Evolutionary conservation across 1,284 basidiomycete species (phyloP).

Genomic region (Ceratobasidium sp.): DNA sequence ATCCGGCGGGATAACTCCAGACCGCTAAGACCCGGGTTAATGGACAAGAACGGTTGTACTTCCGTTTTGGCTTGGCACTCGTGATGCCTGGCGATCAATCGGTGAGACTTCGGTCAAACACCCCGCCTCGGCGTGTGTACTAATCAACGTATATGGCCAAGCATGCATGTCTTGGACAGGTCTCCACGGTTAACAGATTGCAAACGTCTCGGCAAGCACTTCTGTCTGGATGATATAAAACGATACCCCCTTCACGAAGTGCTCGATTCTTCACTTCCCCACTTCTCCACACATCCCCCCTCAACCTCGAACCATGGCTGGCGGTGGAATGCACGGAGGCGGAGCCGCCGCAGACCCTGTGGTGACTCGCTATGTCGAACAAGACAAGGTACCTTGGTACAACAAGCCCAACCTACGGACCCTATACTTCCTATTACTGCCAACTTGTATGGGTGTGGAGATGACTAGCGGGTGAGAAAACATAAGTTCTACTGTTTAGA

Average conservation of each 20-base stretch:
- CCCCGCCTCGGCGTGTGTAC: slow-evolving; percentile 5
- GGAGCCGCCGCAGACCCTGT: slow-evolving; percentile 54
- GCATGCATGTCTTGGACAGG: not conserved
- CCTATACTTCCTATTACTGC: slow-evolving; percentile 65
- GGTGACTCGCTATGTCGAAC: slow-evolving; percentile 60
- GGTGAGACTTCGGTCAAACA: slow-evolving; percentile 28
- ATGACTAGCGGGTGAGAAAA: slow-evolving; percentile 67
- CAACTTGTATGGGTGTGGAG: slow-evolving; percentile 69
- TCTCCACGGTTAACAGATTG: not conserved
- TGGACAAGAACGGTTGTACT: slow-evolving; percentile 11
- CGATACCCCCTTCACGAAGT: slow-evolving; percentile 17
- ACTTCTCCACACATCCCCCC: slow-evolving; percentile 23
- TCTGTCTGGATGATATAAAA: slow-evolving; percentile 27
- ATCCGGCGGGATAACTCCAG: not conserved
- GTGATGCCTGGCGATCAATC: slow-evolving; percentile 26
- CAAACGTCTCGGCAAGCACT: slow-evolving; percentile 11
- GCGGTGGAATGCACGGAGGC: slow-evolving; percentile 32
- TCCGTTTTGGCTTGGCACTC: slow-evolving; percentile 9
- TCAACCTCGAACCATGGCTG: slow-evolving; percentile 32
- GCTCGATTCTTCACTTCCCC: slow-evolving; percentile 21
- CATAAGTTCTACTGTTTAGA: not conserved
- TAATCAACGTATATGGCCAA: not conserved
- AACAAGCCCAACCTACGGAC: slow-evolving; percentile 63
- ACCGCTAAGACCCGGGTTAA: slow-evolving; percentile 5
- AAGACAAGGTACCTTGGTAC: slow-evolving; percentile 67